Percentiles rank a stretch among this genome's conserved stretches.
These are phyloP conservation scores for Kuraishia capsulata DNA, from an alignment of 805 yeast genomes.

Conservation along the genomic window DNA sequence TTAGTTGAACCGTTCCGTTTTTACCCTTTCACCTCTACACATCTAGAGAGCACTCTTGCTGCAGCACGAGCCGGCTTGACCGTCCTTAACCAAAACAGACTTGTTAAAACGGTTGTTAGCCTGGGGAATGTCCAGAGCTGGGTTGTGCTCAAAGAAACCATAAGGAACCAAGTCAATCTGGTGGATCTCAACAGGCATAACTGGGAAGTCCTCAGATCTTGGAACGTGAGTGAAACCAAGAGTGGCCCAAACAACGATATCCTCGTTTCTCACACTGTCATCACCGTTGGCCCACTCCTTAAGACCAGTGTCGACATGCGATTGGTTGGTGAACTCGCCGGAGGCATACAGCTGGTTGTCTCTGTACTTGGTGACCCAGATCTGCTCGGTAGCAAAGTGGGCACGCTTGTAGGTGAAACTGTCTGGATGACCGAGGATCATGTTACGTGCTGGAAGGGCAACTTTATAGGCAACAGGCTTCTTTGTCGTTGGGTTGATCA, in stretches of 20 bases:
- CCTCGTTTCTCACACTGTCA: constrained; percentile 65
- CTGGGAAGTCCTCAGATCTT: constrained; percentile 81
- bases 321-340: constrained; percentile 83
- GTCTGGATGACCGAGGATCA: constrained; percentile 57
- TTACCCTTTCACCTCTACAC: no score
- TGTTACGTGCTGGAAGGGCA: constrained; percentile 65
- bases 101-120: constrained; percentile 61
- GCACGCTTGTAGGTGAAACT: constrained; percentile 68
- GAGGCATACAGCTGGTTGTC: constrained; percentile 72
- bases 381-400: constrained; percentile 62
- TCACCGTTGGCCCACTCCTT: constrained; percentile 62
- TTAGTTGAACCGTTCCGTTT: no score
- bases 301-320: constrained; percentile 60
- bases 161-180: constrained; percentile 58
- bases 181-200: constrained; percentile 79
- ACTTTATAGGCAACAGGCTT: constrained; percentile 73
- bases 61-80: constrained; percentile 18
- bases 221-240: constrained; percentile 78
- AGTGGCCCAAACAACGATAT: constrained; percentile 75
- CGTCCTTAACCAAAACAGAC: constrained; percentile 32
- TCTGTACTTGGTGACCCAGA: constrained; percentile 74
- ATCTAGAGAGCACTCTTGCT: constrained; percentile 14
- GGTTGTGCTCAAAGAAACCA: constrained; percentile 71
- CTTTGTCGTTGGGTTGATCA: constrained; percentile 58
- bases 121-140: constrained; percentile 71